phyloP scores from a whole-genome alignment of 148 eudicot species.

The Rhododendron henanense region DNA sequence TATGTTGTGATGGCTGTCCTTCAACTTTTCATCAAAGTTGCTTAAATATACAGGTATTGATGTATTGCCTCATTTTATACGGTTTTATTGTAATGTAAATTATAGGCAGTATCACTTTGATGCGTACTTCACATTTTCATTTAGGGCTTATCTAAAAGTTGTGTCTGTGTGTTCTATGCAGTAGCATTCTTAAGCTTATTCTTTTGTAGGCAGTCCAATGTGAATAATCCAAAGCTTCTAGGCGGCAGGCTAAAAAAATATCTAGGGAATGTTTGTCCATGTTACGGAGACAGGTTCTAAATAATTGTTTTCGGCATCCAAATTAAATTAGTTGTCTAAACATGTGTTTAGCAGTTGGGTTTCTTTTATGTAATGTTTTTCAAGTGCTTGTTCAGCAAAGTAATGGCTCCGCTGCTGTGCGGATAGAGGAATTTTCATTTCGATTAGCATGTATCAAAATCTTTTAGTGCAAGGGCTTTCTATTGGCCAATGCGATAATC shows the following conservation, averaged over 20 bases:
- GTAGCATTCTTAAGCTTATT: neutral
- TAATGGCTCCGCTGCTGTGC: neutral
- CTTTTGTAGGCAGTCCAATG: neutral
- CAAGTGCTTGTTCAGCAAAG: no score
- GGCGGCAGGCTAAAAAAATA: neutral
- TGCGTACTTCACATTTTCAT: neutral
- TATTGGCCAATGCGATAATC: neutral
- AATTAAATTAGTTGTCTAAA: neutral
- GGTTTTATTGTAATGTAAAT: neutral
- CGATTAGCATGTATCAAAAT: neutral
- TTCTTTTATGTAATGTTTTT: neutral
- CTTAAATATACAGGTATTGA: slow-evolving; percentile 60
- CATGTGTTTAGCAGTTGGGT: neutral
- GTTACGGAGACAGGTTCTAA: neutral
- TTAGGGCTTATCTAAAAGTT: neutral
- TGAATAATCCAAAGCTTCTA: neutral
- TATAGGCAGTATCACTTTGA: neutral
- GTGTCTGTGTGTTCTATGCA: neutral
- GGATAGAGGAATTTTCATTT: neutral
- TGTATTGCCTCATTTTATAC: slow-evolving; percentile 8
- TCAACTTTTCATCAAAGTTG: slow-evolving; percentile 87
- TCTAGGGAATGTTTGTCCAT: neutral
- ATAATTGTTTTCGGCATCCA: neutral
- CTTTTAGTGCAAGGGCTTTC: neutral
- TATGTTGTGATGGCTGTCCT: slow-evolving; percentile 96